Evolutionary conservation across 1,284 basidiomycete species (phyloP).

Genomic region (Microstroma glucosiphilum): DNA sequence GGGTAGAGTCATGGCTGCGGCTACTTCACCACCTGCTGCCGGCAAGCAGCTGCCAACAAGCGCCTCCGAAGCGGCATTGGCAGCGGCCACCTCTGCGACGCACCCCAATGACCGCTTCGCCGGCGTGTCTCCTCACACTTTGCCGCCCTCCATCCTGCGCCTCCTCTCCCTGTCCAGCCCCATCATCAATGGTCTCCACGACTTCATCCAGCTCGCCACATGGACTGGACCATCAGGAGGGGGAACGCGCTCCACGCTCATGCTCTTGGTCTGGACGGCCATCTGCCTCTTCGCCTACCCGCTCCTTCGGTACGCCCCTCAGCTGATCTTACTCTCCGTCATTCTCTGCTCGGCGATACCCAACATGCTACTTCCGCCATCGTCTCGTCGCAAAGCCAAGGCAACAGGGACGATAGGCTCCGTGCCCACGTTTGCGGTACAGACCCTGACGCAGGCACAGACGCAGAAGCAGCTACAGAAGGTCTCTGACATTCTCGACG

Average conservation of each 20-base stretch:
- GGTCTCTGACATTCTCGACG: slow-evolving; percentile 7
- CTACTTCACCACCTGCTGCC: too few relatives aligned
- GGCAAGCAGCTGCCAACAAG: too few relatives aligned
- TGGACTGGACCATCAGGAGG: slow-evolving; percentile 40
- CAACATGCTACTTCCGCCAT: slow-evolving; percentile 26
- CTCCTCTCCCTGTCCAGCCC: slow-evolving; percentile 15
- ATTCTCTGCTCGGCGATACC: slow-evolving; percentile 29
- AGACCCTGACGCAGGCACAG: background rate
- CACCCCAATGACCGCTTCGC: too few relatives aligned
- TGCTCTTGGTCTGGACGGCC: slow-evolving; percentile 40
- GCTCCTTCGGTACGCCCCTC: slow-evolving; percentile 42
- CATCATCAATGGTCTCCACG: slow-evolving; percentile 26
- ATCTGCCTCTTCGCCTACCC: slow-evolving; percentile 45
- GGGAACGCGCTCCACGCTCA: slow-evolving; percentile 28
- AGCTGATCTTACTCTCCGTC: slow-evolving; percentile 29
- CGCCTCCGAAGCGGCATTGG: too few relatives aligned
- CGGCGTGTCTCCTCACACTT: slow-evolving; percentile 5
- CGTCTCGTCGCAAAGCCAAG: background rate
- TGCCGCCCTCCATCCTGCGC: slow-evolving; percentile 6
- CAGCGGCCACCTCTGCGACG: too few relatives aligned
- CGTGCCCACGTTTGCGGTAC: background rate
- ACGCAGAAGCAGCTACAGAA: background rate
- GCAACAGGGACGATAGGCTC: background rate
- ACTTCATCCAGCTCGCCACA: slow-evolving; percentile 38
- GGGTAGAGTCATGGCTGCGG: too few relatives aligned